A percentile compares a stretch with the other conserved stretches of the same genome.
Evolutionary conservation across 2,329 filamentous ascomycete genomes (phyloP).

Genomic region (Cryoendolithus antarcticus): DNA sequence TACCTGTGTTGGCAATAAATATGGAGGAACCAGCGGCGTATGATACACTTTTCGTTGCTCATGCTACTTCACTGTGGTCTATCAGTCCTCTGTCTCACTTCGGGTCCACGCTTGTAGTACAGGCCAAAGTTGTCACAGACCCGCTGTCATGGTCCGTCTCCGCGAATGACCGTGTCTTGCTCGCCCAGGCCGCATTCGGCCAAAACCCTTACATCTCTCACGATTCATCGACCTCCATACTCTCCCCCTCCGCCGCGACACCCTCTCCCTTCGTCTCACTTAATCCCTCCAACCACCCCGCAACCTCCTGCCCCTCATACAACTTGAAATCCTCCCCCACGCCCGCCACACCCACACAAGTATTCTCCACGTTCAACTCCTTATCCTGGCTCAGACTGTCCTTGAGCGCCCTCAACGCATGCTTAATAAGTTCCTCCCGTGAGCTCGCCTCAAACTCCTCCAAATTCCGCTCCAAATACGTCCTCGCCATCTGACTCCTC

Average conservation of each 20-base stretch:
- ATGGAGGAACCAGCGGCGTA: too few species aligned
- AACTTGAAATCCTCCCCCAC: slow-evolving; percentile 83
- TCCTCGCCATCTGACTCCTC: slow-evolving; percentile 91
- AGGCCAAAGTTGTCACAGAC: too few species aligned
- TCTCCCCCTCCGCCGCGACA: slow-evolving; percentile 19
- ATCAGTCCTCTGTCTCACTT: too few species aligned
- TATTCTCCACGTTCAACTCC: slow-evolving; percentile 94
- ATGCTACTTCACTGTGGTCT: too few species aligned
- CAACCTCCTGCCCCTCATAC: slow-evolving; percentile 78
- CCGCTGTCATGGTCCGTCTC: too few species aligned
- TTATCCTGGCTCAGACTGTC: slow-evolving; percentile 95
- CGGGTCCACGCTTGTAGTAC: too few species aligned
- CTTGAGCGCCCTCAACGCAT: slow-evolving; percentile 83
- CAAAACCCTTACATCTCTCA: neutral
- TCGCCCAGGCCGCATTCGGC: too few species aligned
- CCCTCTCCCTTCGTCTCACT: slow-evolving; percentile 33
- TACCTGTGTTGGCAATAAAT: too few species aligned
- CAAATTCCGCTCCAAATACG: slow-evolving; percentile 86
- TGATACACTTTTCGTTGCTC: too few species aligned
- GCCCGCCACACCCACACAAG: slow-evolving; percentile 77
- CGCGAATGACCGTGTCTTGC: too few species aligned
- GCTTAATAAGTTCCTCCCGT: slow-evolving; percentile 77
- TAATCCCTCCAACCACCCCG: slow-evolving; percentile 67
- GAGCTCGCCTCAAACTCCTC: slow-evolving; percentile 66
- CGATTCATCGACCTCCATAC: slow-evolving; percentile 20